Conservation (phyloP, 106 monocot species). For the Amphibolis antarctica region DNA sequence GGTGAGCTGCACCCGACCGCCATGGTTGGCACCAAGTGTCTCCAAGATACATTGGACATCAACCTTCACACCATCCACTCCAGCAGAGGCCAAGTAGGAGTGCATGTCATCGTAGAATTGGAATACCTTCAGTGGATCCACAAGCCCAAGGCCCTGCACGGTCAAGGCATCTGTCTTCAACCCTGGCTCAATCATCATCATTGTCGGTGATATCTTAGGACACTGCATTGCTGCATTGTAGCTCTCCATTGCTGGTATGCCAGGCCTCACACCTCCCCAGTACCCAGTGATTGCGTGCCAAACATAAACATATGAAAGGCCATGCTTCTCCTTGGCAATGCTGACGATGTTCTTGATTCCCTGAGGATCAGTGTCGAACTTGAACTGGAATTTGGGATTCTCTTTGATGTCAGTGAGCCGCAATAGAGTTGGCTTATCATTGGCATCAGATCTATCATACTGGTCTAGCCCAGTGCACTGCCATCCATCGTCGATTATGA, state of each 20-base stretch:
- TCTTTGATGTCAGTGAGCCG: conserved; percentile 74
- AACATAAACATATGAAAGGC: conserved; percentile 65
- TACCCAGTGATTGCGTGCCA: conserved; percentile 96
- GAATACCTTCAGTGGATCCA: conserved; percentile 53
- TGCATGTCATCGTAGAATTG: conserved; percentile 78
- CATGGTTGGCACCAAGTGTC: conserved; percentile 67
- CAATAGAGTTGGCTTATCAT: conserved; percentile 7
- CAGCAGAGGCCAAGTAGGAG: conserved; percentile 47
- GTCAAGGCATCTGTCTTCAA: conserved; percentile 52
- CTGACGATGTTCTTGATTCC: conserved; percentile 63
- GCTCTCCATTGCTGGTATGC: conserved; percentile 32
- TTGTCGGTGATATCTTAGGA: conserved; percentile 59
- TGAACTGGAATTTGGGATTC: conserved; percentile 70
- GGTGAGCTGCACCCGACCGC: conserved; percentile 65
- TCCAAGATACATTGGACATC: conserved; percentile 87
- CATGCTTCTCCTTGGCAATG: conserved; percentile 60
- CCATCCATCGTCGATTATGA: conserved; percentile 98
- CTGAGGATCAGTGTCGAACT: conserved; percentile 7
- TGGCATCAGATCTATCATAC: not conserved
- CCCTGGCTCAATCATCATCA: conserved; percentile 60
- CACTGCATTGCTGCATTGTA: conserved; percentile 52
- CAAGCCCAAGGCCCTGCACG: conserved; percentile 64
- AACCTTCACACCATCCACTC: conserved; percentile 91
- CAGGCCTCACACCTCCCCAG: conserved; percentile 87
- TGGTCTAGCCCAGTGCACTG: conserved; percentile 49